A percentile compares a stretch with the other conserved stretches of the same genome.
Conservation (phyloP, 768 basidiomycete genomes). For the Lentinula edodes region DNA sequence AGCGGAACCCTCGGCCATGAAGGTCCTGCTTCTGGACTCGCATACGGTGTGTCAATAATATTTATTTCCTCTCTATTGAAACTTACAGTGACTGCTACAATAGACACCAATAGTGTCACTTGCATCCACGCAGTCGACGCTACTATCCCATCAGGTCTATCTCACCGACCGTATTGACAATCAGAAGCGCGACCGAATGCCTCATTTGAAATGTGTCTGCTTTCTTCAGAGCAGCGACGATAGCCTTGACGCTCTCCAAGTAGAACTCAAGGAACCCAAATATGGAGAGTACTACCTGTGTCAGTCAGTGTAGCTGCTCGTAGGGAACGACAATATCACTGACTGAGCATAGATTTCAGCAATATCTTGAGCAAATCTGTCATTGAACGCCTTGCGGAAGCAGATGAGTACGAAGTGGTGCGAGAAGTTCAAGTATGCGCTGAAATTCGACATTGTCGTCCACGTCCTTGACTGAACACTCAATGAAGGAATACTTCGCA, state of each 20-base stretch:
- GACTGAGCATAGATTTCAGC: constrained; percentile 73
- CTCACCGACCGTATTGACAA: constrained; percentile 98
- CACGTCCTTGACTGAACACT: neutral
- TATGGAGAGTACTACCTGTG: constrained; percentile 99
- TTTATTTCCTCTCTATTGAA: neutral
- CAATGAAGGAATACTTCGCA: constrained; percentile 87
- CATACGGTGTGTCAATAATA: constrained; percentile 66
- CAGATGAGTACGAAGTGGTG: constrained; percentile 95
- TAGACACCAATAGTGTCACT: constrained; percentile 95
- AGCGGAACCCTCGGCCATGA: constrained; percentile 83
- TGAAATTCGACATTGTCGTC: neutral
- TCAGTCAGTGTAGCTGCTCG: constrained; percentile 51
- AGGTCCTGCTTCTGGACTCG: constrained; percentile 88
- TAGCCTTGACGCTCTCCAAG: constrained; percentile 76
- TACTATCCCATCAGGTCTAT: constrained; percentile 95
- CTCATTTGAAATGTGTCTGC: constrained; percentile 96
- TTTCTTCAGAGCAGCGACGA: constrained; percentile 82
- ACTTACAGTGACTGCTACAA: constrained; percentile 1
- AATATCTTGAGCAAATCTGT: constrained; percentile 84
- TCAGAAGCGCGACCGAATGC: constrained; percentile 82
- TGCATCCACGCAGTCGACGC: constrained; percentile 87
- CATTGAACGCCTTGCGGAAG: constrained; percentile 90
- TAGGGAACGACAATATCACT: constrained; percentile 16
- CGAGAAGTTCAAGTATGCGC: constrained; percentile 85
- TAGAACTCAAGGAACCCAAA: constrained; percentile 83